Evolutionary conservation across 306 rosid genomes (phyloP).

Genomic region (Rosa multiflora): DNA sequence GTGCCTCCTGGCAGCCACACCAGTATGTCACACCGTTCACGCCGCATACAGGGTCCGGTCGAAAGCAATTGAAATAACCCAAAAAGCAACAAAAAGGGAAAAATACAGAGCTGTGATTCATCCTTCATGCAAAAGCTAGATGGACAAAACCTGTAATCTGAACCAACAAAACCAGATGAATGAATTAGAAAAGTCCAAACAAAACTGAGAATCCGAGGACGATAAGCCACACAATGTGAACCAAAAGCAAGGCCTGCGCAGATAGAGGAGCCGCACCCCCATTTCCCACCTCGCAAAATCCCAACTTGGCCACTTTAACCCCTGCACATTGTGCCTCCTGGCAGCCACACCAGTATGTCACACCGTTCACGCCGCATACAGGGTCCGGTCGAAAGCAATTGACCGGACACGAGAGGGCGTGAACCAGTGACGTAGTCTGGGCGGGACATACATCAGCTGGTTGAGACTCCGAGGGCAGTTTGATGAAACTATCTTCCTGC

Average conservation of each 20-base stretch:
- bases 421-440: slow-evolving; percentile 8
- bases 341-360: slow-evolving; percentile 96
- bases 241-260: slow-evolving; percentile 82
- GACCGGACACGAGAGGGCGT: slow-evolving; percentile 65
- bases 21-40: slow-evolving; percentile 83
- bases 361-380: slow-evolving; percentile 82
- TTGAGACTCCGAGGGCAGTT: slow-evolving; percentile 41
- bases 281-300: slow-evolving; percentile 79
- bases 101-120: neutral
- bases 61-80: slow-evolving; percentile 51
- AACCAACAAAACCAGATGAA: neutral
- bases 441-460: slow-evolving; percentile 39
- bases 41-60: slow-evolving; percentile 90
- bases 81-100: neutral
- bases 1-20: slow-evolving; percentile 91
- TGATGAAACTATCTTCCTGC: slow-evolving; percentile 12
- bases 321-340: slow-evolving; percentile 80
- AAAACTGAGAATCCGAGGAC: slow-evolving; percentile 70
- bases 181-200: slow-evolving; percentile 63
- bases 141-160: neutral
- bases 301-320: slow-evolving; percentile 53
- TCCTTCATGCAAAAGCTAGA: neutral
- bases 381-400: slow-evolving; percentile 83
- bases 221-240: slow-evolving; percentile 86
- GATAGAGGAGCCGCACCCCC: slow-evolving; percentile 70